Conservation (phyloP, 2,329 filamentous ascomycete species). For the Colletotrichum eremochloae region DNA sequence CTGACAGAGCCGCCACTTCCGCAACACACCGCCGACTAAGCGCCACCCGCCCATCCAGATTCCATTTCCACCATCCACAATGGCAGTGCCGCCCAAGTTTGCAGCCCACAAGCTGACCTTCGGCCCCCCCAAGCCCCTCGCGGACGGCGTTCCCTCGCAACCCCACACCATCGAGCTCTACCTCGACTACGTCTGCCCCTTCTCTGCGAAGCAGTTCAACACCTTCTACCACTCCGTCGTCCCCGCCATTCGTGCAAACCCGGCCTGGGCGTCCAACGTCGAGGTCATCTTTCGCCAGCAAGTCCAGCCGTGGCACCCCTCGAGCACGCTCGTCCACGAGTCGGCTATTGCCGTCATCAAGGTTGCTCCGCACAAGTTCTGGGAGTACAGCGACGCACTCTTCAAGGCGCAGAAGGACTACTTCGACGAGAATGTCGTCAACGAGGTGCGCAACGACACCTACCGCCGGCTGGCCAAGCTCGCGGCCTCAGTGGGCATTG, state of each 20-base stretch:
- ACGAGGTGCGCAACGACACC: conserved; percentile 86
- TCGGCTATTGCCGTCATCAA: conserved; percentile 84
- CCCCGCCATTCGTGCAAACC: conserved; percentile 73
- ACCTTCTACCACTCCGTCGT: conserved; percentile 77
- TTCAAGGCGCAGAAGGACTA: conserved; percentile 78
- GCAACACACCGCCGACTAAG: background rate
- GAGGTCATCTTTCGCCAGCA: conserved; percentile 90
- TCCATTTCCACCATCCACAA: conserved; percentile 51
- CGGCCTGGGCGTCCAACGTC: conserved; percentile 68
- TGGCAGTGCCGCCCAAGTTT: conserved; percentile 85
- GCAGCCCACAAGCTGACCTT: conserved; percentile 76
- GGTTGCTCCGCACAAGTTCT: conserved; percentile 80
- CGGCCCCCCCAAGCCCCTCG: conserved; percentile 51
- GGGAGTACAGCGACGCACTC: conserved; percentile 79
- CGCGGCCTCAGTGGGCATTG: conserved; percentile 76
- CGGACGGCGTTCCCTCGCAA: conserved; percentile 56
- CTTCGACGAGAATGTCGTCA: conserved; percentile 87
- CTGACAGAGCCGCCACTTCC: background rate
- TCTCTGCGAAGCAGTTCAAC: conserved; percentile 77
- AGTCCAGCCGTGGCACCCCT: conserved; percentile 95
- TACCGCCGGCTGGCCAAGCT: conserved; percentile 84
- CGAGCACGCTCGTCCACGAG: conserved; percentile 85
- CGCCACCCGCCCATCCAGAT: background rate
- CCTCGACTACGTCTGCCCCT: conserved; percentile 92
- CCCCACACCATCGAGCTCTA: conserved; percentile 75